Evolutionary conservation across 768 basidiomycete species (phyloP), one percentile per base, ranked within the genome.

Genomic region (Russula compacta): DNA sequence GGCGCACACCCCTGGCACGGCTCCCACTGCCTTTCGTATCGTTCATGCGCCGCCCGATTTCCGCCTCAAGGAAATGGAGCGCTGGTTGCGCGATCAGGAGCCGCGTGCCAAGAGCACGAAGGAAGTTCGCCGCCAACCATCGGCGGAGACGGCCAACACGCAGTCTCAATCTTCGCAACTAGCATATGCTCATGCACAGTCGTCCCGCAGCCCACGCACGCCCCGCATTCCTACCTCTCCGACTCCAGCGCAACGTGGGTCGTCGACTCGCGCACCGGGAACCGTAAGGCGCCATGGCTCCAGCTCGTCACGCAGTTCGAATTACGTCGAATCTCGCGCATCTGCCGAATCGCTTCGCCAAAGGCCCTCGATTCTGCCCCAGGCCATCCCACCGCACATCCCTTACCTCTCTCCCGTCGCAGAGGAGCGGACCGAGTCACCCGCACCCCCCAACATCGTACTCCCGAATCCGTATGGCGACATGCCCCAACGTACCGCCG

Each of bases 31-130:
- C 36, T 88, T 87, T 71, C 82, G 83, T 63, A 84, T 85, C 11
- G 73, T 87, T 42, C 77, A 86, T 52, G 85, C 87, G 1, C 86
- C 87, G 3, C 69, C 79, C 38, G 87, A 89, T 69, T 89, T 89
- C 68, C 79, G 86, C 19, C 72, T 88, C 40, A 86, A 86, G 72
- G 86, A 87, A 71, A 86, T 89, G 82, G 87, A 89, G 67, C 83
- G 81, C 60, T 89, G 87, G 87, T 81, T 86, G 67, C 76, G 81
- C 59, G 75, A 79, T 35, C 81, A 85, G 57, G 68, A 64, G n/a
- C 43, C 53, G 21, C 59, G 57, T 19, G 48, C 58, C 58, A 67
- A 66, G 46, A 56, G 48, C 29, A 49, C 59, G 17, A 59, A 52
- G 50, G 63, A 62, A 36, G 57, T 49, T 21, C 52, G 56, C 49